Evolutionary conservation across 306 rosid species (phyloP).

Genomic region (Gynostemma pentaphyllum): DNA sequence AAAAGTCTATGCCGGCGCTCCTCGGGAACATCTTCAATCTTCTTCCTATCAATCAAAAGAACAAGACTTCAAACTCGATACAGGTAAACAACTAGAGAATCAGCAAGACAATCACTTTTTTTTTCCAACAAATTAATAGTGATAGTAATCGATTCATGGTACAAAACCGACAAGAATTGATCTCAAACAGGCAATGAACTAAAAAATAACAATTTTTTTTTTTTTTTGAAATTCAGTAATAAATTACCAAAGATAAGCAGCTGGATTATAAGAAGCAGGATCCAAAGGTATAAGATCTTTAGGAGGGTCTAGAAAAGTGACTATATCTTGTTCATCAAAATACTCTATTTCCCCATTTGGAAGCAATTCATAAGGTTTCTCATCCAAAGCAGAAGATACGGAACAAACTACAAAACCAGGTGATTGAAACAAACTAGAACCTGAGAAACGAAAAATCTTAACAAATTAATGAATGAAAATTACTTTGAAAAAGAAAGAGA

Average conservation of each 20-base stretch:
- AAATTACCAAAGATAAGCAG: constrained; percentile 68
- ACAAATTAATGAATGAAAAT: too few relatives aligned
- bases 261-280: constrained; percentile 61
- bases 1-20: constrained; percentile 69
- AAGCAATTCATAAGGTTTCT: constrained; percentile 54
- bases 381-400: constrained; percentile 50
- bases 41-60: constrained; percentile 51
- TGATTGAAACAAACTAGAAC: constrained; percentile 9
- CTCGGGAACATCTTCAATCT: constrained; percentile 68
- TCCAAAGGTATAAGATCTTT: constrained; percentile 60
- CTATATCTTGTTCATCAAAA: constrained; percentile 68
- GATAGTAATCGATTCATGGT: not conserved
- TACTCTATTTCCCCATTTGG: constrained; percentile 41
- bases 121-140: not conserved
- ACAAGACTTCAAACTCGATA: not conserved
- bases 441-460: too few relatives aligned
- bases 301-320: constrained; percentile 72
- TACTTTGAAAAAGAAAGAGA: not conserved
- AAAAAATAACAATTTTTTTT: not conserved
- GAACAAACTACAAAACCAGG: constrained; percentile 12
- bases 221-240: too few relatives aligned
- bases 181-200: not conserved
- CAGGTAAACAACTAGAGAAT: not conserved
- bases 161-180: too few relatives aligned
- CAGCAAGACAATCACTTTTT: not conserved